phyloP scores from a whole-genome alignment of 1,139 yeast species.

The Wickerhamiella pararugosa region DNA sequence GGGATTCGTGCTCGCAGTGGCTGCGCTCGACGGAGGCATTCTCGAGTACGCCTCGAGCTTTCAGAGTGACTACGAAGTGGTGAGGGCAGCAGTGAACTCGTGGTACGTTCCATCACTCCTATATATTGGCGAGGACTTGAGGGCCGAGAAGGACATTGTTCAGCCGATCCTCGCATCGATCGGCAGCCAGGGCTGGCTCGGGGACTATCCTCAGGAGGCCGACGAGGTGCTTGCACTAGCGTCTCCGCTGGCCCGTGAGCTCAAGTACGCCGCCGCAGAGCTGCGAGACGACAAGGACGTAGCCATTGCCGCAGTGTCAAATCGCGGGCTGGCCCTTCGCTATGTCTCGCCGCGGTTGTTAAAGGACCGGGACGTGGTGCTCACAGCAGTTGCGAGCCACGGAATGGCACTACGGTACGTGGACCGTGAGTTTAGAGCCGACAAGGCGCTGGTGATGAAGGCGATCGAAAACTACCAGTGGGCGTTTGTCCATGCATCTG shows the following conservation, averaged over 20 bases:
- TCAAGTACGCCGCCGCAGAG: neutral
- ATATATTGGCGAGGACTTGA: too few species aligned
- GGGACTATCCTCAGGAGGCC: neutral
- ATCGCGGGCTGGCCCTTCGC: slow-evolving; percentile 1
- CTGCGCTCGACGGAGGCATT: too few species aligned
- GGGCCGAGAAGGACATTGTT: too few species aligned
- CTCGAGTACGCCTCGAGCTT: too few species aligned
- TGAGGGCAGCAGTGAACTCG: too few species aligned
- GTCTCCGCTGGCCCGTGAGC: neutral
- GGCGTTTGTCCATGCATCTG: neutral
- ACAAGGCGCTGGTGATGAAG: neutral
- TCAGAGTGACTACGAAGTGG: too few species aligned
- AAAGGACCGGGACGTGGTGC: neutral
- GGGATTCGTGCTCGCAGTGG: too few species aligned
- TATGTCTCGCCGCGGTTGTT: neutral
- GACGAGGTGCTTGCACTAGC: neutral
- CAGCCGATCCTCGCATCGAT: too few species aligned
- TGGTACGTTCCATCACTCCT: too few species aligned
- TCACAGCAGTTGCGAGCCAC: neutral
- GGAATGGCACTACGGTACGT: neutral
- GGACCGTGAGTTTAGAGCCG: neutral
- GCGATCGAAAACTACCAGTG: neutral
- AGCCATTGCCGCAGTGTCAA: neutral
- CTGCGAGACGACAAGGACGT: neutral
- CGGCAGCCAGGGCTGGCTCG: too few species aligned